Evolutionary conservation across 2,329 filamentous ascomycete genomes (phyloP).

Genomic region (Aspergillus tanneri): DNA sequence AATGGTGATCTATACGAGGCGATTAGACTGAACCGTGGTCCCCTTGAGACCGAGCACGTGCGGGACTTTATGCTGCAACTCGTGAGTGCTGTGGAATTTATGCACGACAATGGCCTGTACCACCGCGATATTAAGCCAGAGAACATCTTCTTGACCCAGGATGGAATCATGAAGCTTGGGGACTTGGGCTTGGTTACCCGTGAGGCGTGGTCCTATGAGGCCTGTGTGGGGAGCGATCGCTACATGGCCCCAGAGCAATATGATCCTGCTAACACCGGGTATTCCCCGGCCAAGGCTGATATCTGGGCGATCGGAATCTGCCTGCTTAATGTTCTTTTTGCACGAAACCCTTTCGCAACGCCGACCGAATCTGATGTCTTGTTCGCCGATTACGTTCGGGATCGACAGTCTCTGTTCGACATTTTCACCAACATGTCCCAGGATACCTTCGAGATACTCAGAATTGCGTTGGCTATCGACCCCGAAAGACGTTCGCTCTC

Average conservation of each 20-base stretch:
- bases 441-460: constrained; percentile 92
- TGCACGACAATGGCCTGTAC: constrained; percentile 87
- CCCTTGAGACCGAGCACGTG: constrained; percentile 92
- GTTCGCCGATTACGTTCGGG: constrained; percentile 87
- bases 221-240: constrained; percentile 91
- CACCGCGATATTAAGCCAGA: constrained; percentile 99
- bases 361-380: constrained; percentile 88
- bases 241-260: constrained; percentile 99
- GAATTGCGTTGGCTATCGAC: constrained; percentile 86
- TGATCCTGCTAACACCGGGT: constrained; percentile 80
- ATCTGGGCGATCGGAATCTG: constrained; percentile 98
- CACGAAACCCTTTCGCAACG: constrained; percentile 90
- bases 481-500: constrained; percentile 81
- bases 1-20: constrained; percentile 97
- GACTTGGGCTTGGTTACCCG: constrained; percentile 93
- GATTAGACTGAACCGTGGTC: constrained; percentile 83
- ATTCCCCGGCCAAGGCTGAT: constrained; percentile 89
- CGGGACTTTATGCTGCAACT: constrained; percentile 96
- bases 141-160: constrained; percentile 91
- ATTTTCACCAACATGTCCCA: constrained; percentile 98
- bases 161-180: constrained; percentile 90
- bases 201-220: constrained; percentile 86
- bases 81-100: constrained; percentile 82
- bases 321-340: constrained; percentile 93
- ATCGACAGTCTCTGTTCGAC: constrained; percentile 95